Conservation (phyloP, 148 eudicot species). For the Drosera capensis region DNA sequence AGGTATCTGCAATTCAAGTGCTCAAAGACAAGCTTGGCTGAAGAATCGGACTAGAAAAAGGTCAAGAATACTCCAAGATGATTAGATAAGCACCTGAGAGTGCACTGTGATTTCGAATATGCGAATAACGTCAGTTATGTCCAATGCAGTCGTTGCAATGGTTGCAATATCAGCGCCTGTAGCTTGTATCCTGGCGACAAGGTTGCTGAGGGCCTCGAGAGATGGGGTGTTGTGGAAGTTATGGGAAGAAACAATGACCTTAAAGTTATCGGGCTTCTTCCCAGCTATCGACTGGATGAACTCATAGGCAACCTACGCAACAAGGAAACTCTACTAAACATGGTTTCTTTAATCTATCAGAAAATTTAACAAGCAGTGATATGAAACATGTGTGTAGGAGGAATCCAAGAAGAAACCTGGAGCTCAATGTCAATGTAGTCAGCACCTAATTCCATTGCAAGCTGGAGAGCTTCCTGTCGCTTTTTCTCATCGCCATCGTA, state of each 20-base stretch:
- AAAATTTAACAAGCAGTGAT: neutral
- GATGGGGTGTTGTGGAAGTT: slow-evolving; percentile 26
- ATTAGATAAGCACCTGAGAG: slow-evolving; percentile 24
- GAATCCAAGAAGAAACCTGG: slow-evolving; percentile 18
- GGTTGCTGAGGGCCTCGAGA: slow-evolving; percentile 29
- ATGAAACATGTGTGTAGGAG: neutral
- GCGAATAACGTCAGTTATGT: slow-evolving; percentile 16
- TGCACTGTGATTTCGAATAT: slow-evolving; percentile 17
- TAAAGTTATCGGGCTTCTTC: slow-evolving; percentile 25
- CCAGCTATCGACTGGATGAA: slow-evolving; percentile 20
- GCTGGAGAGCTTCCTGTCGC: slow-evolving; percentile 17
- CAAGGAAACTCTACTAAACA: neutral
- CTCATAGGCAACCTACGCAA: slow-evolving; percentile 28
- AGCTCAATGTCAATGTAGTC: slow-evolving; percentile 42
- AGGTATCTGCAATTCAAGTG: slow-evolving; percentile 36
- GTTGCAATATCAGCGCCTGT: slow-evolving; percentile 39
- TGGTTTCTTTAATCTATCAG: neutral
- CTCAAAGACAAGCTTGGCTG: neutral
- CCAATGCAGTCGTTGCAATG: slow-evolving; percentile 18
- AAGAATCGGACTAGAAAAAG: neutral
- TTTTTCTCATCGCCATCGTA: slow-evolving; percentile 19
- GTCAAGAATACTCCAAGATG: neutral
- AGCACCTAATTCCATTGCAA: slow-evolving; percentile 35
- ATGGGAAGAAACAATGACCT: slow-evolving; percentile 39
- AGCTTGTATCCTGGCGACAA: slow-evolving; percentile 29